A percentile compares a stretch with the other conserved stretches of the same genome.
These are phyloP conservation scores for Metschnikowia cerradonensis DNA, from an alignment of 805 yeast species.

Conservation along the genomic window DNA sequence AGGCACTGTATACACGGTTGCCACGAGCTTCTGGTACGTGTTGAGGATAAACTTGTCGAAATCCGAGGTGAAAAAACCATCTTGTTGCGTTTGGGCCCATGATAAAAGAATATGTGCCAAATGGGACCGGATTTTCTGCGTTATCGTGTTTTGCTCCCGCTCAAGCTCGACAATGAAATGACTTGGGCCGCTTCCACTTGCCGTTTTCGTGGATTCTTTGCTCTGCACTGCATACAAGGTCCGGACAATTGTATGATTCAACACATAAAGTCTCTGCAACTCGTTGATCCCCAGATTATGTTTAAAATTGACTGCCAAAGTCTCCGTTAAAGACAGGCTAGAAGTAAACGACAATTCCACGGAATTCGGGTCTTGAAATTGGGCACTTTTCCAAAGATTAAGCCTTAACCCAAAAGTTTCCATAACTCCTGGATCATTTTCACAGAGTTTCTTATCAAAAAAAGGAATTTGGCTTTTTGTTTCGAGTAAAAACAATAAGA, in stretches of 20 bases:
- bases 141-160: constrained; percentile 21
- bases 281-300: constrained; percentile 14
- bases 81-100: constrained; percentile 6
- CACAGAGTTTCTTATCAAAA: background rate
- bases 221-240: constrained; percentile 15
- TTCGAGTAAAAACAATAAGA: background rate
- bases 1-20: constrained; percentile 2
- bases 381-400: constrained; percentile 13
- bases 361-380: constrained; percentile 5
- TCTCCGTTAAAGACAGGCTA: constrained; percentile 4
- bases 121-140: constrained; percentile 14
- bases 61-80: constrained; percentile 6
- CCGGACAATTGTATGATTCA: constrained; percentile 19
- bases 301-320: constrained; percentile 18
- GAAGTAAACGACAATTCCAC: background rate
- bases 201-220: background rate
- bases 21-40: constrained; percentile 13
- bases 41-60: constrained; percentile 23
- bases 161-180: constrained; percentile 3
- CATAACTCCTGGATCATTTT: constrained; percentile 1
- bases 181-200: constrained; percentile 2
- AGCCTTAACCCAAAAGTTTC: constrained; percentile 16
- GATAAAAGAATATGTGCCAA: constrained; percentile 20
- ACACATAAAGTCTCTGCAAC: constrained; percentile 21
- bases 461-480: background rate